Conservation (phyloP, 179 eudicot genomes). For the Monotropa hypopitys region DNA sequence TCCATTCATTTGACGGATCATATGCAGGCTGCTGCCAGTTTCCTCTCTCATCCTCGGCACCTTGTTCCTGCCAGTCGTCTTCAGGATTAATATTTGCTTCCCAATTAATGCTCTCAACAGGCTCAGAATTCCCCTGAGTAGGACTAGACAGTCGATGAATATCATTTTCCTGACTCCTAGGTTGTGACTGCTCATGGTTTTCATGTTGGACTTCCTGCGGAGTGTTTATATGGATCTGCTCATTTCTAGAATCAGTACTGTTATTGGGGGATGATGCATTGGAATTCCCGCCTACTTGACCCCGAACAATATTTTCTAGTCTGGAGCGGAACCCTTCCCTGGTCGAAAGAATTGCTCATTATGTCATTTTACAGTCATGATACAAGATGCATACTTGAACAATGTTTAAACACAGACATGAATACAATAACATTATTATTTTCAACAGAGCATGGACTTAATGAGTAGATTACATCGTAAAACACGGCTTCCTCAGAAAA, state of each 20-base stretch:
- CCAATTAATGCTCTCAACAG: constrained; percentile 27
- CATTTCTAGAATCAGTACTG: constrained; percentile 30
- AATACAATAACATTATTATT: neutral
- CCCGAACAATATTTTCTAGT: constrained; percentile 58
- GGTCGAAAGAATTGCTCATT: constrained; percentile 27
- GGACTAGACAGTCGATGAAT: constrained; percentile 27
- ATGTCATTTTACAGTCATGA: constrained; percentile 6
- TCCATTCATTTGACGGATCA: constrained; percentile 34
- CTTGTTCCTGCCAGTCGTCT: constrained; percentile 39
- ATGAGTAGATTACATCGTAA: neutral
- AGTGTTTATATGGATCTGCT: constrained; percentile 25
- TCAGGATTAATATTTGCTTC: constrained; percentile 31
- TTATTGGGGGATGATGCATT: constrained; percentile 33
- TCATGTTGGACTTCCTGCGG: constrained; percentile 32
- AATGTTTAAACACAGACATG: neutral
- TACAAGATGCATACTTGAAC: constrained; percentile 25
- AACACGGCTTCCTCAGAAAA: neutral
- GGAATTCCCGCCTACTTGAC: constrained; percentile 54
- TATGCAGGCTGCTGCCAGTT: constrained; percentile 24
- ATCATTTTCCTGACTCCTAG: constrained; percentile 34
- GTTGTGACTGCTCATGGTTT: constrained; percentile 33
- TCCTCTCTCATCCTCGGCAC: constrained; percentile 39
- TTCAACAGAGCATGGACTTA: neutral
- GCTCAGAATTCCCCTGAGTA: constrained; percentile 25
- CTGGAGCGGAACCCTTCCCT: constrained; percentile 51